Evolutionary conservation across 2,329 filamentous ascomycete species (phyloP), one percentile per base, ranked within the genome.

Genomic region (Xylaria polymorpha): DNA sequence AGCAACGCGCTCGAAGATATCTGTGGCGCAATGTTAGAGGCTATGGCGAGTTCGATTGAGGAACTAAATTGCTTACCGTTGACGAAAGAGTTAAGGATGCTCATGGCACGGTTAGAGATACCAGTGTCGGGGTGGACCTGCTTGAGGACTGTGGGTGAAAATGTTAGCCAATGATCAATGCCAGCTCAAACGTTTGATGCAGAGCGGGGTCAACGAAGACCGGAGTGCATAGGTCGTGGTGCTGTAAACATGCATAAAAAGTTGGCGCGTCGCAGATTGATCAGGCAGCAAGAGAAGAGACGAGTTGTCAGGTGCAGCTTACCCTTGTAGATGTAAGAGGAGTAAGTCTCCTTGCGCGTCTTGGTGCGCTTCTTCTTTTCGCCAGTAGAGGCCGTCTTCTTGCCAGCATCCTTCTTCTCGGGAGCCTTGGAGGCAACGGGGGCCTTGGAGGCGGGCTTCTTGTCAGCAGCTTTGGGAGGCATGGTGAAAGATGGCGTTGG

Each of bases 311-410:
- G 1, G 39, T 46, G 32, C 1, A 61, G 81, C 89, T 83, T 81
- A 98, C 95, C 96, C 89, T 98, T 99, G 93, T 98, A 99, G 86
- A 99, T 99, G 90, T 99, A 99, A 66, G 94, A 97, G 77, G 93
- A 97, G 89, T 99, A 99, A n/a, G 96, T 99, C 90, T 99, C 96
- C 92, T 98, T 98, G 86, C 96, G 92, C 77, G 94, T 93, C 94
- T 99, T 99, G 87, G 94, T 97, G 82, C 96, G 94, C 94, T 98
- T 99, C 93, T 99, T 99, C 94, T 98, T 98, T 79, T 98, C 96
- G 74, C 96, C 96, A 81, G 93, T 90, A 72, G 94, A 90, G 70
- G 95, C 94, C 59, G 96, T 98, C 92, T 98, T 99, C 93, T 99
- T 99, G 88, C 95, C 96, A 75, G 95, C 96, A 86, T 98, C 95